phyloP scores from a whole-genome alignment of 352 stramenopile species.

The Globisporangium heterothallicum region DNA sequence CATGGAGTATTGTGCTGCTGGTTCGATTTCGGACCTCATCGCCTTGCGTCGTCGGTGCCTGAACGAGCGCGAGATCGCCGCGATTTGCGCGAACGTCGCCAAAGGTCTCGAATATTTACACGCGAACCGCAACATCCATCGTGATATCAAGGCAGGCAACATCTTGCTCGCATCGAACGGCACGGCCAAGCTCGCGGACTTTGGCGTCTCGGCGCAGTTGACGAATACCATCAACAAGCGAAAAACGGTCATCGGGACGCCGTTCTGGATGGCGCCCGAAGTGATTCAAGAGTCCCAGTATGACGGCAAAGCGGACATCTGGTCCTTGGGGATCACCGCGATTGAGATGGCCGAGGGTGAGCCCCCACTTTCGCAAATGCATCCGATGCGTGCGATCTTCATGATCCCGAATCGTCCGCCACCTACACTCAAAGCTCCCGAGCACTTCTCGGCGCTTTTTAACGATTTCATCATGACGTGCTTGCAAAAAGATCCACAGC shows the following conservation, averaged over 20 bases:
- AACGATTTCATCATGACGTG: slow-evolving; percentile 55
- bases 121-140: slow-evolving; percentile 72
- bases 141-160: slow-evolving; percentile 88
- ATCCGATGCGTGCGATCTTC: slow-evolving; percentile 85
- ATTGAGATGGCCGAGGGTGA: slow-evolving; percentile 87
- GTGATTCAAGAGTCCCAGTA: slow-evolving; percentile 87
- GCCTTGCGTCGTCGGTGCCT: slow-evolving; percentile 41
- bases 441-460: slow-evolving; percentile 42
- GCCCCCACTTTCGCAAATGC: slow-evolving; percentile 78
- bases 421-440: slow-evolving; percentile 39
- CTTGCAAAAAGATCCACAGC: slow-evolving; percentile 58
- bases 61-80: slow-evolving; percentile 64
- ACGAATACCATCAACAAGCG: slow-evolving; percentile 88
- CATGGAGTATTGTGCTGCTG: slow-evolving; percentile 87
- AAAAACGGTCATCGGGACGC: slow-evolving; percentile 87
- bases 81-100: slow-evolving; percentile 60
- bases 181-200: slow-evolving; percentile 83
- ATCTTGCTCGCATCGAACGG: slow-evolving; percentile 69
- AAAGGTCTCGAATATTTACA: slow-evolving; percentile 82
- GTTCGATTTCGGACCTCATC: slow-evolving; percentile 81
- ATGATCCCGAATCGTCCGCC: slow-evolving; percentile 66
- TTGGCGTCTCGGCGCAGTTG: slow-evolving; percentile 87
- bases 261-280: slow-evolving; percentile 91
- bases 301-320: slow-evolving; percentile 79
- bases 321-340: slow-evolving; percentile 85